Evolutionary conservation across 306 rosid genomes (phyloP), one percentile per base, ranked within the genome.

Genomic region (Fragaria ananassa): DNA sequence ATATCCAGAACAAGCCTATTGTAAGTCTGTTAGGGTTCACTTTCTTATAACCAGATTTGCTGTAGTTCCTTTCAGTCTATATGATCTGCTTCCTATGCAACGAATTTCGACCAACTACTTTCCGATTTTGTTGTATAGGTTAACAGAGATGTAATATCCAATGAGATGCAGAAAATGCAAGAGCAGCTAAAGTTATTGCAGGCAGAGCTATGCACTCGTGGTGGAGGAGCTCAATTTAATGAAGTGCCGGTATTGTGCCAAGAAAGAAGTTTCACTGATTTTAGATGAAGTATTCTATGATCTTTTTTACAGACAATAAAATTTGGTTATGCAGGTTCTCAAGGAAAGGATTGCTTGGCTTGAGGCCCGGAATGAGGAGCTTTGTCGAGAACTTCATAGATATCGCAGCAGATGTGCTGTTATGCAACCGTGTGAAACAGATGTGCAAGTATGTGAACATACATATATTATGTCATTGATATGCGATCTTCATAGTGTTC

Each of bases 1-100:
- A 91, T 83, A 91, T 91, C 79, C 97, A 91, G 84, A 91, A 91
- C 80, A 91, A 88, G 80, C 94, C 94, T 62, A 89, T 91, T 67
- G 97, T 91, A 86, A 86, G 94, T 83, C 87, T 81, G 13, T 79
- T 67, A 21, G 53, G 65, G 12, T 7, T 46, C 47, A 54, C 49
- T 69, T 62, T 76, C 68, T 77, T 70, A 68, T 56, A 56, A 56
- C 12, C 23, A 49, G 51, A 57, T 67, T 81, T 74, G 41, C 73
- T 47, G 58, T 37, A 39, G 35, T 67, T 60, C 58, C 57, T 31
- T 37, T 47, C 19, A 62, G 15, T 80, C 29, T 27, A 62, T 77
- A 50, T 41, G 76, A 41, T 71, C 18, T 14, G 35, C 82, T 31
- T 61, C 78, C 54, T 77, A 72, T 71, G 82, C 70, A 70, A 41